These are phyloP conservation scores for Inonotus hispidus DNA, from an alignment of 1,284 basidiomycete genomes.

Conservation along the genomic window DNA sequence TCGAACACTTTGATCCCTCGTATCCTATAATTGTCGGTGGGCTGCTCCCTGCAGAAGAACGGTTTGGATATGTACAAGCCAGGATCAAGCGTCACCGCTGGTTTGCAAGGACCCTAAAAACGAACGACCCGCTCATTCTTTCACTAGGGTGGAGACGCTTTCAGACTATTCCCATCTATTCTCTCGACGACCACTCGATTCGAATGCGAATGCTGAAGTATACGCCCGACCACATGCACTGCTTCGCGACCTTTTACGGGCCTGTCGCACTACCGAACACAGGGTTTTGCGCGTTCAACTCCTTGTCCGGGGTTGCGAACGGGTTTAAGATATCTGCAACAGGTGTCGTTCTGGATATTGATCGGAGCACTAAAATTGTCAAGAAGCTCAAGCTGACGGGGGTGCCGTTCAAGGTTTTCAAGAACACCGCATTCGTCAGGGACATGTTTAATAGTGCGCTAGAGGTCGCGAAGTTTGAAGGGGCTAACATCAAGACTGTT, in stretches of 20 bases:
- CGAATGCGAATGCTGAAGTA: conserved; percentile 99
- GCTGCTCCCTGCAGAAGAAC: conserved; percentile 86
- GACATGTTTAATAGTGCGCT: conserved; percentile 94
- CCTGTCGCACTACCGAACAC: conserved; percentile 91
- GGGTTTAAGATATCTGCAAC: conserved; percentile 92
- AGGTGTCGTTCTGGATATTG: conserved; percentile 92
- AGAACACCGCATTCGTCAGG: conserved; percentile 98
- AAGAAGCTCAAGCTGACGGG: conserved; percentile 99
- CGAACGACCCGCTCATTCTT: conserved; percentile 94
- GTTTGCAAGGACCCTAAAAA: conserved; percentile 92
- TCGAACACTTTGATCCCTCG: conserved; percentile 88
- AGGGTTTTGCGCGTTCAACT: conserved; percentile 96
- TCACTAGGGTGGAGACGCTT: conserved; percentile 96
- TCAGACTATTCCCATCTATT: conserved; percentile 93
- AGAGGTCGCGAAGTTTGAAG: conserved; percentile 98
- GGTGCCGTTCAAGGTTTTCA: conserved; percentile 94
- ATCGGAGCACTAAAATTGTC: conserved; percentile 89
- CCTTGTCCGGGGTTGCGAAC: conserved; percentile 57
- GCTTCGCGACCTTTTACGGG: conserved; percentile 95
- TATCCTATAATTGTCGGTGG: conserved; percentile 94
- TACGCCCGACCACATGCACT: conserved; percentile 99
- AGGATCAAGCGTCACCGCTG: conserved; percentile 96
- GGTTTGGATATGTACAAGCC: conserved; percentile 91
- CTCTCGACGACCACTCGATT: conserved; percentile 93
- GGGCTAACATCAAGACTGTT: conserved; percentile 92